phyloP scores from a whole-genome alignment of 345 rosid species.

The Hirschfeldia incana region DNA sequence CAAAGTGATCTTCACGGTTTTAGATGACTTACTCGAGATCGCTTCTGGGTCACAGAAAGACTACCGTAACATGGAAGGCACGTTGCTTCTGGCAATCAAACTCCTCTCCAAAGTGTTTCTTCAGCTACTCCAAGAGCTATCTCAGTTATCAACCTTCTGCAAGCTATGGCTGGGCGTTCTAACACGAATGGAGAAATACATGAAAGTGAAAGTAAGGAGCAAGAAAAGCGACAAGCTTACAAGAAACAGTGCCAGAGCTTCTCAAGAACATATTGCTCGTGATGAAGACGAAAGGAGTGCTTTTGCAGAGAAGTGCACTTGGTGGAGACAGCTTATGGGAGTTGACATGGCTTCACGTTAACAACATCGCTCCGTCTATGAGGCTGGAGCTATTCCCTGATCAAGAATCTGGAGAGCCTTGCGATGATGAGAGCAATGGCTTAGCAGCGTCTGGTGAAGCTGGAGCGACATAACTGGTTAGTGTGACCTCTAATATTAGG shows the following conservation, averaged over 20 bases:
- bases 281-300: conserved; percentile 85
- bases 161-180: conserved; percentile 94
- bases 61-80: conserved; percentile 93
- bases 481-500: conserved; percentile 20
- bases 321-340: conserved; percentile 99
- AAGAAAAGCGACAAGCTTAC: conserved; percentile 95
- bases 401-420: conserved; percentile 51
- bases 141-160: conserved; percentile 80
- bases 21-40: conserved; percentile 93
- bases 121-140: conserved; percentile 67
- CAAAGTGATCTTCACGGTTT: conserved; percentile 80
- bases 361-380: conserved; percentile 75
- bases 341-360: conserved; percentile 92
- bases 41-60: conserved; percentile 93
- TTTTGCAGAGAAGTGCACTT: conserved; percentile 77
- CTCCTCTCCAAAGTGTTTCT: conserved; percentile 79
- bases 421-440: conserved; percentile 48
- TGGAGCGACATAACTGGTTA: conserved; percentile 37
- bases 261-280: conserved; percentile 78
- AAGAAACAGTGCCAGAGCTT: conserved; percentile 80
- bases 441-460: conserved; percentile 40
- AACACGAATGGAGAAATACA: conserved; percentile 87
- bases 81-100: conserved; percentile 73
- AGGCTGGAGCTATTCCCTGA: conserved; percentile 88
- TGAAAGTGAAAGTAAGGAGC: conserved; percentile 83